Evolutionary conservation across 176 grass and related monocot species (phyloP).

Genomic region (Carex littledalei): DNA sequence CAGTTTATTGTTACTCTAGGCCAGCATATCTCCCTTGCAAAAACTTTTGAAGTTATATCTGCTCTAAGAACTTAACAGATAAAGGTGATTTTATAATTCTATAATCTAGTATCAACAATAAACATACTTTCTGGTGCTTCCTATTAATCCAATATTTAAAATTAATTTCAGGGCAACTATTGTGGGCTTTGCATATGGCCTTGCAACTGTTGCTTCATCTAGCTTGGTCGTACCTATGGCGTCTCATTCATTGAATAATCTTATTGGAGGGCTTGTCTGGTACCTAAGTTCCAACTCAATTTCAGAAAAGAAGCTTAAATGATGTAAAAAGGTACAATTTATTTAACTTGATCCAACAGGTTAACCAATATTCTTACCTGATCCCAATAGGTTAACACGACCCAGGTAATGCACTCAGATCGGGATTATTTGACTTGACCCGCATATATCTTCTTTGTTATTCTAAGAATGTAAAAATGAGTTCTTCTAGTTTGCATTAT

Average conservation of each 20-base stretch:
- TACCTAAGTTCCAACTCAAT: slow-evolving; percentile 23
- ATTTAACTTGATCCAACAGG: neutral
- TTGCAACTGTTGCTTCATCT: slow-evolving; percentile 65
- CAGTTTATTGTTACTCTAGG: neutral
- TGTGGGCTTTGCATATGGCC: slow-evolving; percentile 80
- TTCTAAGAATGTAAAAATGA: neutral
- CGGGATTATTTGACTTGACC: neutral
- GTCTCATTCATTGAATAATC: slow-evolving; percentile 89
- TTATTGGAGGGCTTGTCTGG: slow-evolving; percentile 73
- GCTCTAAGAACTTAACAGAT: neutral
- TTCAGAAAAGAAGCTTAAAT: slow-evolving; percentile 13
- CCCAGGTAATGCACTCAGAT: neutral
- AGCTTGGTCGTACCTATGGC: slow-evolving; percentile 71
- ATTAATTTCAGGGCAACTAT: slow-evolving; percentile 58
- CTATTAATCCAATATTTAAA: neutral
- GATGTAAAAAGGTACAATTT: slow-evolving; percentile 6
- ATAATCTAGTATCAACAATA: neutral
- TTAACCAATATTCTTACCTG: neutral
- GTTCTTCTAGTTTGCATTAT: neutral
- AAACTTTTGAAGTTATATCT: neutral
- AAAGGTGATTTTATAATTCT: slow-evolving; percentile 2
- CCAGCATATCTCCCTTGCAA: neutral
- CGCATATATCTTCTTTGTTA: neutral
- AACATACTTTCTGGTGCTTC: neutral
- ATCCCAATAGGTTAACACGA: neutral